Evolutionary conservation across 192 early-diverging fungal species (phyloP).

Genomic region (Kickxella alabastrina): DNA sequence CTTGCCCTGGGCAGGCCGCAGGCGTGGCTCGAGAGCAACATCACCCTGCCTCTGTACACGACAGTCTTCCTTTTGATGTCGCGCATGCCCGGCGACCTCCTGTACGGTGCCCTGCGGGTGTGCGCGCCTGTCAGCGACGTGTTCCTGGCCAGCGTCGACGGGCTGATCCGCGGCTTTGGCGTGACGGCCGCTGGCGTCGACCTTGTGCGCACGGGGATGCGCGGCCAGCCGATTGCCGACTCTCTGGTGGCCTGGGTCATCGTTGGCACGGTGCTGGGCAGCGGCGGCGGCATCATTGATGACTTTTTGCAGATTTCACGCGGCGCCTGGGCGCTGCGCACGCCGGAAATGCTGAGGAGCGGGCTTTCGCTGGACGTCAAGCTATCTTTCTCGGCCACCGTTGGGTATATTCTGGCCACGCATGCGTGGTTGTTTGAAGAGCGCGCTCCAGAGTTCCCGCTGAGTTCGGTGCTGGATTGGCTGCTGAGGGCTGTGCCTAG

Average conservation of each 20-base stretch:
- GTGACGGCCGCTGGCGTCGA: constrained; percentile 52
- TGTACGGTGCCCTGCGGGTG: constrained; percentile 33
- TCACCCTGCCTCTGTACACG: constrained; percentile 42
- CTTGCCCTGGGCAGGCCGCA: constrained; percentile 48
- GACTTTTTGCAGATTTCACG: constrained; percentile 50
- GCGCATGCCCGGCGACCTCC: constrained; percentile 36
- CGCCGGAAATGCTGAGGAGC: constrained; percentile 32
- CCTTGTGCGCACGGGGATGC: constrained; percentile 42
- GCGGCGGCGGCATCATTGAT: constrained; percentile 54
- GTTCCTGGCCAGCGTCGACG: constrained; percentile 48
- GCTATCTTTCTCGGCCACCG: constrained; percentile 42
- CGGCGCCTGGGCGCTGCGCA: constrained; percentile 40
- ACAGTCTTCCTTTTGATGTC: constrained; percentile 38
- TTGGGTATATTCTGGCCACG: constrained; percentile 49
- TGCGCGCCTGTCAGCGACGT: constrained; percentile 49
- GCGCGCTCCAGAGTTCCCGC: constrained; percentile 34
- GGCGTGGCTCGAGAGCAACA: constrained; percentile 50
- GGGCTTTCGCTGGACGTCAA: constrained; percentile 40
- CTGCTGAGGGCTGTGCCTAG: constrained; percentile 36
- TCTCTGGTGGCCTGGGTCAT: constrained; percentile 51
- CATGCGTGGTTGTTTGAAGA: constrained; percentile 51
- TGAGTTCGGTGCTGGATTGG: constrained; percentile 30
- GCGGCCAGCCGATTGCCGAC: constrained; percentile 39
- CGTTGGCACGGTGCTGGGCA: constrained; percentile 49
- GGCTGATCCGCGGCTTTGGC: constrained; percentile 53